Evolutionary conservation across 2,329 filamentous ascomycete species (phyloP).

Genomic region (Thielaviopsis punctulata): DNA sequence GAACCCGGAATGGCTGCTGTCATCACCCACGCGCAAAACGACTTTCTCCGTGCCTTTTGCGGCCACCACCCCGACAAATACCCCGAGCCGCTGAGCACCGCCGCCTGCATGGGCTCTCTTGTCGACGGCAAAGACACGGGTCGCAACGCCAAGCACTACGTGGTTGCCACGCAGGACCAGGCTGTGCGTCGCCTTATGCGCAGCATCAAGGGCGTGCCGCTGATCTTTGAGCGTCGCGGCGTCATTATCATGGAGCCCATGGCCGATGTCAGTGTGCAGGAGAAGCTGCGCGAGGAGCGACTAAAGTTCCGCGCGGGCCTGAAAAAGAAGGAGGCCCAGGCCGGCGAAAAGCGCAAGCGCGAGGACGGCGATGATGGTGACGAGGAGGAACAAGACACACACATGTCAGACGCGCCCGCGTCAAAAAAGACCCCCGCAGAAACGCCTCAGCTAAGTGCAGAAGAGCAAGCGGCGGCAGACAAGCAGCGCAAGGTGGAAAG

Average conservation of each 20-base stretch:
- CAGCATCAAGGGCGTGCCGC: slow-evolving; percentile 51
- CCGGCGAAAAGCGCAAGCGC: slow-evolving; percentile 33
- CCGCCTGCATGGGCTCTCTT: slow-evolving; percentile 56
- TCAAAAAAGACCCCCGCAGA: background rate
- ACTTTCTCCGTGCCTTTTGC: slow-evolving; percentile 58
- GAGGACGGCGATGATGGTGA: slow-evolving; percentile 25
- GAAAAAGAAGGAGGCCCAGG: slow-evolving; percentile 28
- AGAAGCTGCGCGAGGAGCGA: slow-evolving; percentile 51
- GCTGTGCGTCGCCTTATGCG: slow-evolving; percentile 47
- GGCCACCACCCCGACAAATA: slow-evolving; percentile 59
- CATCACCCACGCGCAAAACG: slow-evolving; percentile 56
- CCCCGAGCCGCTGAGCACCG: slow-evolving; percentile 49
- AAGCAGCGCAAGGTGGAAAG: slow-evolving; percentile 14
- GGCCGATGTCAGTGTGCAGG: slow-evolving; percentile 46
- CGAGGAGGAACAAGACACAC: slow-evolving; percentile 18
- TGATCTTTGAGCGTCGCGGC: slow-evolving; percentile 62
- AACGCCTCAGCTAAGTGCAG: background rate
- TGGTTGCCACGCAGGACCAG: slow-evolving; percentile 56
- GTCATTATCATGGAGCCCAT: slow-evolving; percentile 61
- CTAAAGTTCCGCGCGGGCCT: slow-evolving; percentile 58
- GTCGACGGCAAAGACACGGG: slow-evolving; percentile 59
- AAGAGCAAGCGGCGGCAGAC: slow-evolving; percentile 18
- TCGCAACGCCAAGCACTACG: slow-evolving; percentile 63
- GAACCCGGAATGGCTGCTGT: slow-evolving; percentile 37
- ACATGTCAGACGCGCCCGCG: slow-evolving; percentile 23